These are phyloP conservation scores for Talaromyces sp. DNA, from an alignment of 2,329 filamentous ascomycete genomes.

Conservation along the genomic window DNA sequence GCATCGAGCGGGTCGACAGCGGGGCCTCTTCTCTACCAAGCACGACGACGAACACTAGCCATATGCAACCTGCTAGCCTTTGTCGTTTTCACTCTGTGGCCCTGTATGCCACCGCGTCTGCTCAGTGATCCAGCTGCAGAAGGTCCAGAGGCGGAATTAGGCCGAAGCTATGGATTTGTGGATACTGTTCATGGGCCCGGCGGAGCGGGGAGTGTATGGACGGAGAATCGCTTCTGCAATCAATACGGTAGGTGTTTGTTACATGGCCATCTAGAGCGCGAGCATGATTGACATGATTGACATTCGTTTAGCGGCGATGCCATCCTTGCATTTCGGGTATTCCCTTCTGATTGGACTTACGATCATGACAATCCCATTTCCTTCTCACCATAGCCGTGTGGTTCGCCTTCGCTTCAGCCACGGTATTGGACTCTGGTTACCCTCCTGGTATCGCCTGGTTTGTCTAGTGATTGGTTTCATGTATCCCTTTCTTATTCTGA, in stretches of 20 bases:
- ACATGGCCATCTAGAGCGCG: background rate
- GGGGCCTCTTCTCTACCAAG: conserved; percentile 58
- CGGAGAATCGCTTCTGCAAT: conserved; percentile 72
- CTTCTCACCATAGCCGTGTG: conserved; percentile 55
- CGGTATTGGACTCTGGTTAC: conserved; percentile 43
- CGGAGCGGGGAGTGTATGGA: conserved; percentile 70
- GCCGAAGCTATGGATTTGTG: conserved; percentile 62
- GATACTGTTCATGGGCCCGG: conserved; percentile 61
- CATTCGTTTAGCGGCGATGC: conserved; percentile 64
- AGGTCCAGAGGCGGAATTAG: conserved; percentile 59
- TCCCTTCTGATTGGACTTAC: conserved; percentile 73
- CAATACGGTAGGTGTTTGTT: conserved; percentile 62
- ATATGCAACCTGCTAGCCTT: conserved; percentile 63
- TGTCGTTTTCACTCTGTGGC: conserved; percentile 62
- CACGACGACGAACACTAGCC: conserved; percentile 59
- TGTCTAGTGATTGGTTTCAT: conserved; percentile 59
- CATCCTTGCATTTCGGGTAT: conserved; percentile 75
- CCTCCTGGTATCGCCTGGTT: conserved; percentile 54
- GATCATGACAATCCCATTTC: conserved; percentile 66
- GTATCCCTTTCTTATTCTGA: conserved; percentile 67
- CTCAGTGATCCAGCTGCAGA: conserved; percentile 57
- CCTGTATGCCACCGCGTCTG: conserved; percentile 63
- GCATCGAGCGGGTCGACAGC: conserved; percentile 46
- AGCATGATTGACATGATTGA: conserved; percentile 1
- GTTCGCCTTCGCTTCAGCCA: conserved; percentile 33